A percentile compares a stretch with the other conserved stretches of the same genome.
These are phyloP conservation scores for Ceratobasidium sp. DNA, from an alignment of 1,284 basidiomycete species.

Conservation along the genomic window DNA sequence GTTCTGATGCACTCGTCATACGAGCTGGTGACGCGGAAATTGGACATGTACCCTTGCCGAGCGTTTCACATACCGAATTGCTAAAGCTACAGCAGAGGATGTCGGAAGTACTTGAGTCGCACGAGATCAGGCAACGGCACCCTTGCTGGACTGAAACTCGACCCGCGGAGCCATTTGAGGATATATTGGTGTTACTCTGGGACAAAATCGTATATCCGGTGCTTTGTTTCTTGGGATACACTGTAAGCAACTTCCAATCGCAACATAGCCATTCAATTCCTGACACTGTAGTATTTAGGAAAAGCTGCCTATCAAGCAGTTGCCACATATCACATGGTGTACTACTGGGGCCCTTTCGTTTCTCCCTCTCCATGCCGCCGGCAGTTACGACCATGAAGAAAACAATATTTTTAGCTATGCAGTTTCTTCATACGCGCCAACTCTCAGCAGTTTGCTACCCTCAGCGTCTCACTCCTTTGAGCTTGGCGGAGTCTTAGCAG, in stretches of 20 bases:
- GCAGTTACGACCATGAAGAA: not conserved
- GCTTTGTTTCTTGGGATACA: not conserved
- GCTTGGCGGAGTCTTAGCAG: not conserved
- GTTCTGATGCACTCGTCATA: constrained; percentile 42
- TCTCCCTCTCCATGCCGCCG: constrained; percentile 5
- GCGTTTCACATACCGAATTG: not conserved
- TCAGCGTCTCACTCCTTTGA: not conserved
- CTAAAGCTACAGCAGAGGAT: not conserved
- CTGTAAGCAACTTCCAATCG: not conserved
- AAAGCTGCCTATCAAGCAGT: not conserved
- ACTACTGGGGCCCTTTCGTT: constrained; percentile 1
- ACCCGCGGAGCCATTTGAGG: not conserved
- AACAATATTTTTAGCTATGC: not conserved
- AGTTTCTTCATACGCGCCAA: constrained; percentile 1
- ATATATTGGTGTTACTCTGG: not conserved
- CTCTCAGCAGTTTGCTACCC: not conserved
- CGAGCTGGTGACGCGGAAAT: not conserved
- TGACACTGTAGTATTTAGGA: not conserved
- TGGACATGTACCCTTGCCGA: constrained; percentile 17
- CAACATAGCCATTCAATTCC: not conserved
- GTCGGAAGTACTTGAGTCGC: not conserved
- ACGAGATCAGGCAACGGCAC: not conserved
- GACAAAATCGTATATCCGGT: not conserved
- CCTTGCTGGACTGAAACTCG: not conserved
- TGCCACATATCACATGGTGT: not conserved